Percentiles rank a stretch among this genome's conserved stretches.
Conservation (phyloP, 108 stramenopile species). For the Cyclotella choctawhatcheeana region DNA sequence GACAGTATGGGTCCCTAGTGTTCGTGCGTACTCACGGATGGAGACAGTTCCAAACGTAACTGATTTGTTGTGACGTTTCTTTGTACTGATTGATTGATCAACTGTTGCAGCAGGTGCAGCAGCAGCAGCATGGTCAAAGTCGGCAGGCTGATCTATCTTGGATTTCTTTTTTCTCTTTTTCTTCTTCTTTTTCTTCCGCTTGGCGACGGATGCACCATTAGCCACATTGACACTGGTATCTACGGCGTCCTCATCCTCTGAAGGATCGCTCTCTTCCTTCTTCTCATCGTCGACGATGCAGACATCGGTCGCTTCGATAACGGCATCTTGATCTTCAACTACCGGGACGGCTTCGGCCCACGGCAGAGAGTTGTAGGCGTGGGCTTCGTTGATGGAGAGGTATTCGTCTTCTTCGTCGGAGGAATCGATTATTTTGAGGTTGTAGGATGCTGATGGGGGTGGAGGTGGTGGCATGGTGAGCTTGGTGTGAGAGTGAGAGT, state of each 20-base stretch:
- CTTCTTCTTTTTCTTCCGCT: constrained; percentile 61
- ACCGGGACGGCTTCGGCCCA: constrained; percentile 4
- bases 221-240: constrained; percentile 32
- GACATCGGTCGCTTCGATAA: constrained; percentile 6
- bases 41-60: constrained; percentile 53
- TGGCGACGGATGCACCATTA: constrained; percentile 9
- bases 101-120: neutral
- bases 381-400: neutral
- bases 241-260: constrained; percentile 19
- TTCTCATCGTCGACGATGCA: neutral
- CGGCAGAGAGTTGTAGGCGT: constrained; percentile 13
- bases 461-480: constrained; percentile 74
- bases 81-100: neutral
- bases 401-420: constrained; percentile 64
- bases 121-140: neutral
- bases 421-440: constrained; percentile 56
- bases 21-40: constrained; percentile 51
- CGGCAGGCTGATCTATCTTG: constrained; percentile 13
- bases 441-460: constrained; percentile 79
- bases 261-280: neutral
- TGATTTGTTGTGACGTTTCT: constrained; percentile 26
- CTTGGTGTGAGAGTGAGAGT: too few relatives aligned
- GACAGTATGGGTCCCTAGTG: constrained; percentile 65
- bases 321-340: neutral
- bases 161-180: constrained; percentile 55